Evolutionary conservation across 2,329 filamentous ascomycete genomes (phyloP).

Genomic region (Epicoccum nigrum): DNA sequence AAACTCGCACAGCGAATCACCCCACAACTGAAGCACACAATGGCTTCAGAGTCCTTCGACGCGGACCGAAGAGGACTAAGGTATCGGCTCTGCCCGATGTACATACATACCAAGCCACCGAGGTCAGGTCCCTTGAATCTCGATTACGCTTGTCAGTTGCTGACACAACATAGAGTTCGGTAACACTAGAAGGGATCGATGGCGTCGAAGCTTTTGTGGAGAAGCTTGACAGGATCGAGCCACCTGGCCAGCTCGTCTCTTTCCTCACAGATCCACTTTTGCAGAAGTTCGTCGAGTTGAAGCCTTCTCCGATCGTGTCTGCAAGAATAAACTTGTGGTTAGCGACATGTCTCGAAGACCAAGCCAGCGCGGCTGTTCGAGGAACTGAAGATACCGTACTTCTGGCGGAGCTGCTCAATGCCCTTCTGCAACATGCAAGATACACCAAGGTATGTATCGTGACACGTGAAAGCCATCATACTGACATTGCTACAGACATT

Average conservation of each 20-base stretch:
- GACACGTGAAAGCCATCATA: background rate
- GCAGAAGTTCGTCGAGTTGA: conserved; percentile 74
- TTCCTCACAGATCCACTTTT: conserved; percentile 76
- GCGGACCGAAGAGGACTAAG: conserved; percentile 57
- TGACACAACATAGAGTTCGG: conserved; percentile 45
- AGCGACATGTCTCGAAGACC: conserved; percentile 45
- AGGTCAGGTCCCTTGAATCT: conserved; percentile 50
- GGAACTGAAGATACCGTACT: conserved; percentile 25
- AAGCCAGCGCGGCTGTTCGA: conserved; percentile 30
- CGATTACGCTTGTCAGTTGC: background rate
- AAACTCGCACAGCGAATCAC: conserved; percentile 53
- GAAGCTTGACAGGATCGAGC: conserved; percentile 76
- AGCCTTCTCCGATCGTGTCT: conserved; percentile 34
- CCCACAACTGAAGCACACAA: conserved; percentile 52
- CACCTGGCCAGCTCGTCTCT: conserved; percentile 82
- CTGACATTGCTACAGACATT: conserved; percentile 32
- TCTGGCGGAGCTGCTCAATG: conserved; percentile 42
- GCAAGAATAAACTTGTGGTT: conserved; percentile 49
- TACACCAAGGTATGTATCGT: conserved; percentile 41
- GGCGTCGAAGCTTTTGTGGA: conserved; percentile 71
- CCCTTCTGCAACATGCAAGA: conserved; percentile 40
- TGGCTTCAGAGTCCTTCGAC: conserved; percentile 68
- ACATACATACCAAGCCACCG: conserved; percentile 74
- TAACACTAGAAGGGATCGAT: conserved; percentile 75
- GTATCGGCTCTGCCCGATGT: conserved; percentile 66